Base-by-base conservation (phyloP, 345 rosid genomes). In the Camelina neglecta region DNA sequence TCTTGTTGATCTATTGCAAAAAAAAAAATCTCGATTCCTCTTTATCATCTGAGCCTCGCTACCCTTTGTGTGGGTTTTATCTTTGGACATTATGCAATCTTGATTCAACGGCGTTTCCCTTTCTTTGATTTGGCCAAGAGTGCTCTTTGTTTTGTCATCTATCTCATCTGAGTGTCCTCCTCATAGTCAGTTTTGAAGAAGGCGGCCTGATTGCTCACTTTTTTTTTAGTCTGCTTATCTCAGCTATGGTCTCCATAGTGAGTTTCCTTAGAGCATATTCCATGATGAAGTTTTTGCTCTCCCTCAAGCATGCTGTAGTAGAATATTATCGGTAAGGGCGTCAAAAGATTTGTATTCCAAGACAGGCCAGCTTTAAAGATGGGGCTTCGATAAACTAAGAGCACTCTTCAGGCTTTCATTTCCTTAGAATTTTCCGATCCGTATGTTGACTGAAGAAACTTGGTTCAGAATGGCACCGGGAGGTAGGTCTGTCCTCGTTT, bases 401-500 rank as follows among this genome's bases (percentile, higher is more conserved):
- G 42, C 66, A 35, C 49, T 5, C 29, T 69, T 72, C 66, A 76
- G 68, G 75, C 51, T 5, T 53, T 63, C 60, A 60, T 47, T 51
- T 65, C 74, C 16, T 50, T 70, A 31, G 51, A 64, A 73, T 48
- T 33, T 68, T 74, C 75, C 67, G 84, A 82, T 80, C 76, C 79
- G 73, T 60, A 81, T 59, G 63, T 66, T 84, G 38, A 72, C 67
- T 11, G 71, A 79, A 81, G 84, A 64, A 82, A 71, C 66, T 65
- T 55, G 83, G 71, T 80, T 84, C 89, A 72, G 82, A 81, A 79
- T 72, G 83, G 66, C 74, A n/a, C 44, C 64, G 60, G 71, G 82
- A 86, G 97, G 93, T 89, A 85, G 90, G 88, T 78, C 75, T 82
- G 73, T 80, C 81, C 84, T 85, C 71, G 38, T 71, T 29, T 29